Evolutionary conservation across 1,139 yeast species (phyloP).

Genomic region (Pneumocystis canis): DNA sequence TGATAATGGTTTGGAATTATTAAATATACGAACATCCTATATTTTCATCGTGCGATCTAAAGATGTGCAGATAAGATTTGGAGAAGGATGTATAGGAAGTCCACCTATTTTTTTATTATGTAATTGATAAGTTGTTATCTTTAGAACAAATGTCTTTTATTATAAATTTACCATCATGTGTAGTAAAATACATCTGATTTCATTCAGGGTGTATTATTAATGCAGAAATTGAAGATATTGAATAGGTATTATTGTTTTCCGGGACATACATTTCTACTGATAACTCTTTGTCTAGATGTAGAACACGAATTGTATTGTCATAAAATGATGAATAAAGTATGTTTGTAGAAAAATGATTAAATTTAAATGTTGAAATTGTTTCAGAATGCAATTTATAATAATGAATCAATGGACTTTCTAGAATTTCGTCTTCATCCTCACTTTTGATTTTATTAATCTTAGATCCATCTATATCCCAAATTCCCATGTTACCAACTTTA

Average conservation of each 20-base stretch:
- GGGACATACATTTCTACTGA: constrained; percentile 39
- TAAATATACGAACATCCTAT: constrained; percentile 64
- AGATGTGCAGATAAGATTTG: constrained; percentile 60
- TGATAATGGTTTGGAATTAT: constrained; percentile 29
- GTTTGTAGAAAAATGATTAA: constrained; percentile 37
- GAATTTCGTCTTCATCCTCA: constrained; percentile 31
- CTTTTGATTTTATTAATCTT: constrained; percentile 13
- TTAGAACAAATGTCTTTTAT: constrained; percentile 20
- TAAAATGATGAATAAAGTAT: constrained; percentile 59
- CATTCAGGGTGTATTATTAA: constrained; percentile 33
- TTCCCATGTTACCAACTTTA: constrained; percentile 65
- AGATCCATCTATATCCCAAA: constrained; percentile 59
- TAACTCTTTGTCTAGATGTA: constrained; percentile 49
- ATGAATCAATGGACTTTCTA: constrained; percentile 41
- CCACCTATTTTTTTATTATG: constrained; percentile 90
- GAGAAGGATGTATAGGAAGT: constrained; percentile 59
- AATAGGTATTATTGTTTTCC: constrained; percentile 37
- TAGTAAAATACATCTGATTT: constrained; percentile 53
- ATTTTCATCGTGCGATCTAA: constrained; percentile 67
- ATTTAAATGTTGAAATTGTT: constrained; percentile 48
- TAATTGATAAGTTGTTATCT: constrained; percentile 44
- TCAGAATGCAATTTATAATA: constrained; percentile 64
- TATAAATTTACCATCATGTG: constrained; percentile 44
- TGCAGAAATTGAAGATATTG: constrained; percentile 37
- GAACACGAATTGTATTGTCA: constrained; percentile 67